Conservation (phyloP, 2,329 filamentous ascomycete genomes). For the Colletotrichum zoysiae region DNA sequence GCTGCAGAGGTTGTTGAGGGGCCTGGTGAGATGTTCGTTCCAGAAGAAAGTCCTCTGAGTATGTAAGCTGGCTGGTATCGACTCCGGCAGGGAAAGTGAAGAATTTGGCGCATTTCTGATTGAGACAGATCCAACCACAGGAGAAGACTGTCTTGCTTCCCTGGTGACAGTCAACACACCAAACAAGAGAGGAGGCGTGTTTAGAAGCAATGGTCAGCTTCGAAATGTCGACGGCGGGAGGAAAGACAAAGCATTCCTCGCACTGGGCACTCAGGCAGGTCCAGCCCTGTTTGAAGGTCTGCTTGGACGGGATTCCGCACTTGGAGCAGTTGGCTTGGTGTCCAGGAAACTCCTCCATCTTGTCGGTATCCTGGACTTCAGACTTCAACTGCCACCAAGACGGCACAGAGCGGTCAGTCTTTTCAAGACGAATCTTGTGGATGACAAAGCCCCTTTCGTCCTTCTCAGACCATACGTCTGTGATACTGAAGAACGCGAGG, state of each 20-base stretch:
- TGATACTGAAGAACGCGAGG: slow-evolving; percentile 76
- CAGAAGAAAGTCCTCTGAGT: slow-evolving; percentile 69
- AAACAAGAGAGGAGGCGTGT: slow-evolving; percentile 28
- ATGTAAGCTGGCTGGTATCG: slow-evolving; percentile 55
- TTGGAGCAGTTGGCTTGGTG: slow-evolving; percentile 50
- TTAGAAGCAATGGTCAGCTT: slow-evolving; percentile 34
- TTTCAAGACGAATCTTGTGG: slow-evolving; percentile 75
- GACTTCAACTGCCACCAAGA: slow-evolving; percentile 70
- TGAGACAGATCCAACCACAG: slow-evolving; percentile 48
- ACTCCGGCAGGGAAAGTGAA: slow-evolving; percentile 54
- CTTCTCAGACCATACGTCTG: slow-evolving; percentile 76
- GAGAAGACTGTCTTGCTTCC: slow-evolving; percentile 54
- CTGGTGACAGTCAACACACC: slow-evolving; percentile 52
- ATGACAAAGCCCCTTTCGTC: slow-evolving; percentile 49
- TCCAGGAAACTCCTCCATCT: slow-evolving; percentile 20
- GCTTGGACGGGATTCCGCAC: slow-evolving; percentile 56
- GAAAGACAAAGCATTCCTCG: slow-evolving; percentile 29
- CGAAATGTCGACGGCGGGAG: slow-evolving; percentile 5
- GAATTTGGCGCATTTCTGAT: slow-evolving; percentile 61
- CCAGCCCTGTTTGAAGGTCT: slow-evolving; percentile 51
- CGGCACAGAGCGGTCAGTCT: slow-evolving; percentile 60
- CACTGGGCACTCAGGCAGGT: slow-evolving; percentile 48
- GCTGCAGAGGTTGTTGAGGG: slow-evolving; percentile 52
- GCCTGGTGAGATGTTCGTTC: slow-evolving; percentile 60
- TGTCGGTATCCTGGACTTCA: slow-evolving; percentile 4